phyloP scores from a whole-genome alignment of 1,284 basidiomycete genomes.

The Marasmius fiardii region DNA sequence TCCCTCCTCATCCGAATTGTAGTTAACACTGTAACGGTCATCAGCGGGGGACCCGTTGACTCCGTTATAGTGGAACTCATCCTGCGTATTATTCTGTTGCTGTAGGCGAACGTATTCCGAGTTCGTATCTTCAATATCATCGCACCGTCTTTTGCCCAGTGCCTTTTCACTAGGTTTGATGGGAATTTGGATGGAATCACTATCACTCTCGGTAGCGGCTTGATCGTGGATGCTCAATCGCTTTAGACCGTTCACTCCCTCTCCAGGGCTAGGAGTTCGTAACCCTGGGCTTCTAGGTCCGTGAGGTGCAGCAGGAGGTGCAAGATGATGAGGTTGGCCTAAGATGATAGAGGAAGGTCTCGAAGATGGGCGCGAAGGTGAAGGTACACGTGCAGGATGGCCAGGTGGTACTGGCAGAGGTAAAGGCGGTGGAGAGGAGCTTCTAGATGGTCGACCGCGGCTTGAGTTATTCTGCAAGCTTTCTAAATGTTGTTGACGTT shows the following conservation, averaged over 20 bases:
- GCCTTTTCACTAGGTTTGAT: constrained; percentile 71
- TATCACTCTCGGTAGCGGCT: constrained; percentile 17
- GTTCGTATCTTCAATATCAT: constrained; percentile 34
- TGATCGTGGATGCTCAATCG: background rate
- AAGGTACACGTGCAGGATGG: background rate
- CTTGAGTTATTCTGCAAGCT: constrained; percentile 3
- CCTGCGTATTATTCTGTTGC: constrained; percentile 4
- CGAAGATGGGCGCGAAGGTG: background rate
- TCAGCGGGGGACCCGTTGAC: background rate
- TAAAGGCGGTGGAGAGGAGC: constrained; percentile 33
- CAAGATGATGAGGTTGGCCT: constrained; percentile 27
- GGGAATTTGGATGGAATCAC: constrained; percentile 31
- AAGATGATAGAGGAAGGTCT: background rate
- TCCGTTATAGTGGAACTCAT: background rate
- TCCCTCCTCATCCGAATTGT: background rate
- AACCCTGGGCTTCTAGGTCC: constrained; percentile 64
- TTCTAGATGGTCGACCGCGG: constrained; percentile 22
- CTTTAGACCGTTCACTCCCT: background rate
- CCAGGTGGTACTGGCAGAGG: constrained; percentile 28
- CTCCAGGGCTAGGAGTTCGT: constrained; percentile 41
- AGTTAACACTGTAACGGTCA: background rate
- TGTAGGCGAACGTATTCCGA: background rate
- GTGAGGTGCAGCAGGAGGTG: constrained; percentile 59
- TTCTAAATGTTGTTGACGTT: background rate
- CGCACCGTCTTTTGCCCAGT: constrained; percentile 61